Percentiles rank a stretch among this genome's conserved stretches.
phyloP scores from a whole-genome alignment of 2,329 filamentous ascomycete genomes.

The Exophiala bonariae region DNA sequence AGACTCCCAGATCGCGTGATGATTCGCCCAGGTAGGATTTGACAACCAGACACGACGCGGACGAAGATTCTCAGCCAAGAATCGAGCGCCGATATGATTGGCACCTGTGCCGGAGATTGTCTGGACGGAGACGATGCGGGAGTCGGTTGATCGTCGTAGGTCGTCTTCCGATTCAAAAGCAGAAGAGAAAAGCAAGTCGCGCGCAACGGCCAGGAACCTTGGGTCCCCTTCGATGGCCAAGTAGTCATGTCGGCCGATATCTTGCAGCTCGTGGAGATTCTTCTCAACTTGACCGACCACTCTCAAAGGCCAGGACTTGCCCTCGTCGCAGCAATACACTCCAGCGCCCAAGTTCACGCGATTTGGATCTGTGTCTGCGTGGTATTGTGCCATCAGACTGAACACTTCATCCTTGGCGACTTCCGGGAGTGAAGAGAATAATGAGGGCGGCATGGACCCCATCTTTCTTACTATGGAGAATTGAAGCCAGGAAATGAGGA shows the following conservation, averaged over 20 bases:
- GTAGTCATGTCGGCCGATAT: slow-evolving; percentile 93
- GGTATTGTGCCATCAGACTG: slow-evolving; percentile 15
- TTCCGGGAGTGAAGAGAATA: slow-evolving; percentile 59
- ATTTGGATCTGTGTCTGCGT: slow-evolving; percentile 27
- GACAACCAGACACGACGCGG: slow-evolving; percentile 79
- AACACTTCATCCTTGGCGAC: slow-evolving; percentile 58
- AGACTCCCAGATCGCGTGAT: slow-evolving; percentile 93
- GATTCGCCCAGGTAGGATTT: slow-evolving; percentile 95
- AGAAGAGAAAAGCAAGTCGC: slow-evolving; percentile 71
- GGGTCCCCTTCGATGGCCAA: slow-evolving; percentile 86
- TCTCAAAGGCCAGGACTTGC: slow-evolving; percentile 39
- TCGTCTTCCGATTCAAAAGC: slow-evolving; percentile 54
- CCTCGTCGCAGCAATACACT: slow-evolving; percentile 41
- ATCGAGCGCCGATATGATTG: slow-evolving; percentile 86
- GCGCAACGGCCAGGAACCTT: slow-evolving; percentile 80
- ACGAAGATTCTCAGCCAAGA: slow-evolving; percentile 84
- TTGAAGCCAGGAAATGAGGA: too few relatives aligned
- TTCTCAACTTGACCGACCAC: slow-evolving; percentile 63
- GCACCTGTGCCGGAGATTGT: slow-evolving; percentile 96
- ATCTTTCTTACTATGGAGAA: slow-evolving; percentile 47
- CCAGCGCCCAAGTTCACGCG: slow-evolving; percentile 42
- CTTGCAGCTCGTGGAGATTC: slow-evolving; percentile 80
- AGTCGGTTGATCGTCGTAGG: slow-evolving; percentile 74
- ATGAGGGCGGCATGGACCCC: slow-evolving; percentile 27
- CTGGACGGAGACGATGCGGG: slow-evolving; percentile 69